These are phyloP conservation scores for peach (Prunus persica) DNA, from an alignment of 306 rosid genomes.

Conservation along the genomic window Prunus_persica_NCBIv2 NC_034010.1:10936001-10936500, in stretches of 20 bases:
- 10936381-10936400: conserved; percentile 34
- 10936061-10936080: conserved; percentile 58
- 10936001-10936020: conserved; percentile 64
- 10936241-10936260: conserved; percentile 49
- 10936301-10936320: conserved; percentile 58
- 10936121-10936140: too few relatives aligned
- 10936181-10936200: too few relatives aligned
- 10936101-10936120: too few relatives aligned
- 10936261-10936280: conserved; percentile 40
- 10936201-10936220: conserved; percentile 66
- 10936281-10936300: conserved; percentile 70
- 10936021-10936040: conserved; percentile 64
- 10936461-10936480: conserved; percentile 39
- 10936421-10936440: conserved; percentile 53
- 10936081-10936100: conserved; percentile 50
- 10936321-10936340: conserved; percentile 42
- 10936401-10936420: conserved; percentile 51
- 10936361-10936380: conserved; percentile 43
- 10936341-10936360: conserved; percentile 51
- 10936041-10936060: conserved; percentile 43
- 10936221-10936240: conserved; percentile 70
- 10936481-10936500: conserved; percentile 63
- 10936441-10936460: conserved; percentile 68
- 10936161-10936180: too few relatives aligned
- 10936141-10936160: too few relatives aligned